These are phyloP conservation scores for Rhodomyrtus tomentosa DNA, from an alignment of 345 rosid species.

Conservation along the genomic window DNA sequence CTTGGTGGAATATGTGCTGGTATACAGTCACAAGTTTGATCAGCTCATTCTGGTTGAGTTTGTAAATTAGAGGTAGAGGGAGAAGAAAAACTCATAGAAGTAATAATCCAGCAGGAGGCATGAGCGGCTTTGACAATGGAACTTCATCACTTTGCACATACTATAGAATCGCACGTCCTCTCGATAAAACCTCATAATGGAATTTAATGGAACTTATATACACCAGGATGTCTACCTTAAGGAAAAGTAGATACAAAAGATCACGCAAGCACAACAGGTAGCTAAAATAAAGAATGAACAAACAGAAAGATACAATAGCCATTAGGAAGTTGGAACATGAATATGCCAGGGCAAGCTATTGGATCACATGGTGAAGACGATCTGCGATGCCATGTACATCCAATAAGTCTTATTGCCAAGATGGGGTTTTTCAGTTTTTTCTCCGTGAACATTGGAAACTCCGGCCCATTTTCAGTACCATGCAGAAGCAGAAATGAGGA, in stretches of 20 bases:
- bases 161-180: neutral
- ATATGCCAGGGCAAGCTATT: neutral
- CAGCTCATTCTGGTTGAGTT: neutral
- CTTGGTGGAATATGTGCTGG: neutral
- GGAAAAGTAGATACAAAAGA: neutral
- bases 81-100: neutral
- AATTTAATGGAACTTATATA: neutral
- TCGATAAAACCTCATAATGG: neutral
- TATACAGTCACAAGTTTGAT: neutral
- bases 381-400: neutral
- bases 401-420: neutral
- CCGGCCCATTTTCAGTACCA: conserved; percentile 28
- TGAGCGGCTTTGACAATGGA: neutral
- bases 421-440: neutral
- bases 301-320: neutral
- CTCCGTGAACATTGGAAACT: neutral
- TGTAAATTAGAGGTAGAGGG: neutral
- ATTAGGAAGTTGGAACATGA: neutral
- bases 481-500: conserved; percentile 58
- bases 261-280: neutral
- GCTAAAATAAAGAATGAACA: neutral
- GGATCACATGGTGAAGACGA: neutral
- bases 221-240: neutral
- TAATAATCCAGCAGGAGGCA: neutral
- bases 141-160: neutral